Conservation (phyloP, 768 basidiomycete genomes). For the Calocybe gangraenosa region DNA sequence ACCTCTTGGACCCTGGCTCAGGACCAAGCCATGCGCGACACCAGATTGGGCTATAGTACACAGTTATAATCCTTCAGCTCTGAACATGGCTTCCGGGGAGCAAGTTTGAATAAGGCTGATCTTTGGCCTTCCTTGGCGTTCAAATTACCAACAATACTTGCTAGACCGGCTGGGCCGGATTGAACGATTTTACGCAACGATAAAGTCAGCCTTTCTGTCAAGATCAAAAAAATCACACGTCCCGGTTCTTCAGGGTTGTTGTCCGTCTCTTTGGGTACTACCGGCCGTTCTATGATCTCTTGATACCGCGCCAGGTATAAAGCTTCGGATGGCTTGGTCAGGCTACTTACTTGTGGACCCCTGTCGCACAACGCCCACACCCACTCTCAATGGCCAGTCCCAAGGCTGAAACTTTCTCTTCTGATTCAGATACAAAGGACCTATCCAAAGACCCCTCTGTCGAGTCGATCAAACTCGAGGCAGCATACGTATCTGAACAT, state of each 20-base stretch:
- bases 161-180: constrained; percentile 1
- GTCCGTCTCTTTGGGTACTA: constrained; percentile 12
- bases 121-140: constrained; percentile 2
- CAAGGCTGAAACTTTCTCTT: constrained; percentile 7
- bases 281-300: constrained; percentile 8
- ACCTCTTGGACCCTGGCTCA: background rate
- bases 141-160: constrained; percentile 5
- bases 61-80: background rate
- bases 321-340: constrained; percentile 4
- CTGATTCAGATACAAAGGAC: constrained; percentile 11
- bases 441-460: constrained; percentile 8
- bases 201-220: constrained; percentile 13
- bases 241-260: constrained; percentile 14
- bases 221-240: constrained; percentile 10
- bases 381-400: constrained; percentile 11
- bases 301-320: constrained; percentile 16
- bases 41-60: background rate
- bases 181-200: constrained; percentile 7
- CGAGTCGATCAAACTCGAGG: constrained; percentile 13
- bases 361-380: background rate
- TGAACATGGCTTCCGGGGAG: background rate
- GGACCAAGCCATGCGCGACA: background rate
- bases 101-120: constrained; percentile 2
- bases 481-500: constrained; percentile 6
- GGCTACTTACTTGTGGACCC: background rate